Base-by-base conservation (phyloP, 2,329 filamentous ascomycete species). In the Colletotrichum melonis region DNA sequence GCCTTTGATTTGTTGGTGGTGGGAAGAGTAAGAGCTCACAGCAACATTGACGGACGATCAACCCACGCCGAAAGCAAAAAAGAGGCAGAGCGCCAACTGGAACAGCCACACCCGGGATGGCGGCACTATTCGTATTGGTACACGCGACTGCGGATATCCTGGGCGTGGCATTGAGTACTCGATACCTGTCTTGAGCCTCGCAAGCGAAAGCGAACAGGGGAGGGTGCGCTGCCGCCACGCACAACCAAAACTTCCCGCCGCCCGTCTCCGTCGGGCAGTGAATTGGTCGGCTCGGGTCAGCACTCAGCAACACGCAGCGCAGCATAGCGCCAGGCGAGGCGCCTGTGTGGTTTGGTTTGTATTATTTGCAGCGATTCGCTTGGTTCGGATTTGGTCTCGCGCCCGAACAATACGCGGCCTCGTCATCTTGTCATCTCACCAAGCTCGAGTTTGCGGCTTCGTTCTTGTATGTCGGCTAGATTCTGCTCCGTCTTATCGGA, bases 1-100 rank as follows among this genome's bases (percentile, higher is more conserved):
- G 67, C 22, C 22, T 52, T 32, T 52, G n/a, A 73, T 73, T 70
- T 62, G 70, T 52, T 73, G 67, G 42, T 70, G 67, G 67, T 73
- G 55, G 67, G 56, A 38, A 65, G 60, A 57, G 54, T 35, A 14
- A 57, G 67, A 49, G 62, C 28, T 72, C 24, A 22, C 14, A 64
- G 38, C 46, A 57, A 24, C 69, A 30, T 32, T 54, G 65, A 66
- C 8, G 28, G 32, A 52, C 69, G 65, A 66, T 22, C 57, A 52
- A 52, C 69, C 59, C 16, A 32, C 35, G 32, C 62, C 60, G 35
- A 28, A 62, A 57, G 56, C 52, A 49, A 46, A 6, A 6, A 32
- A n/a, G 42, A 49, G 35, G 59, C 38, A 66, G 52, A 64, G 67
- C 69, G 69, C 57, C 57, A 67, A 64, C 59, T 59, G 59, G 60